Conservation (phyloP, 2,329 filamentous ascomycete genomes). For the Penicillium sp. region DNA sequence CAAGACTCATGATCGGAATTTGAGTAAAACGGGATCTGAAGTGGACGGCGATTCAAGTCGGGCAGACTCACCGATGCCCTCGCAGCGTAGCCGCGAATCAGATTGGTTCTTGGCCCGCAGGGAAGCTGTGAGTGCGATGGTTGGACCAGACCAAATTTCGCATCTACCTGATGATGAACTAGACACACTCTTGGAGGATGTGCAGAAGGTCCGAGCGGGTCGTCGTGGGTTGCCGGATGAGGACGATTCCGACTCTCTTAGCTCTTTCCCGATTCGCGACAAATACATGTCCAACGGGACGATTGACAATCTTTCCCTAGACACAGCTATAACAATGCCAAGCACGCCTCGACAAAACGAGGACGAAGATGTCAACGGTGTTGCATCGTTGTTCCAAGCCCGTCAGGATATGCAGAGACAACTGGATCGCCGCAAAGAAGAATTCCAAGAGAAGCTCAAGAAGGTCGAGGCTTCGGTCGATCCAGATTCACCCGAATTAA, state of each 20-base stretch:
- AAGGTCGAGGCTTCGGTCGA: slow-evolving; percentile 68
- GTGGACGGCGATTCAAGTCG: slow-evolving; percentile 70
- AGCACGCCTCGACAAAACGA: slow-evolving; percentile 78
- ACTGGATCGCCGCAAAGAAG: slow-evolving; percentile 80
- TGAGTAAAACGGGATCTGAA: slow-evolving; percentile 78
- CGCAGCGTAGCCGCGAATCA: slow-evolving; percentile 70
- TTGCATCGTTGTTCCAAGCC: slow-evolving; percentile 69
- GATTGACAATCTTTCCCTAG: slow-evolving; percentile 92
- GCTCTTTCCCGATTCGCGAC: slow-evolving; percentile 83
- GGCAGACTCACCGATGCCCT: slow-evolving; percentile 76
- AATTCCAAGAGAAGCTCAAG: slow-evolving; percentile 76
- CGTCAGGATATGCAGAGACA: slow-evolving; percentile 82
- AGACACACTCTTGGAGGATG: slow-evolving; percentile 88
- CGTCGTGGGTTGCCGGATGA: slow-evolving; percentile 68
- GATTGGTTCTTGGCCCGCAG: slow-evolving; percentile 94
- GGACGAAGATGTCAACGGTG: slow-evolving; percentile 57
- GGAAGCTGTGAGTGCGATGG: slow-evolving; percentile 87
- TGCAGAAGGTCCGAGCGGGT: slow-evolving; percentile 83
- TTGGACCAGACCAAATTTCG: slow-evolving; percentile 87
- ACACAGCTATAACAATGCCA: slow-evolving; percentile 91
- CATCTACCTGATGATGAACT: slow-evolving; percentile 91
- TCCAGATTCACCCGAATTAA: slow-evolving; percentile 80
- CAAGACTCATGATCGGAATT: slow-evolving; percentile 73
- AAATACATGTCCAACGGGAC: slow-evolving; percentile 96
- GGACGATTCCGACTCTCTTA: slow-evolving; percentile 86